Percentiles rank a stretch among this genome's conserved stretches.
phyloP scores from a whole-genome alignment of 257 asterid genomes.

The Ehretia macrophylla region DNA sequence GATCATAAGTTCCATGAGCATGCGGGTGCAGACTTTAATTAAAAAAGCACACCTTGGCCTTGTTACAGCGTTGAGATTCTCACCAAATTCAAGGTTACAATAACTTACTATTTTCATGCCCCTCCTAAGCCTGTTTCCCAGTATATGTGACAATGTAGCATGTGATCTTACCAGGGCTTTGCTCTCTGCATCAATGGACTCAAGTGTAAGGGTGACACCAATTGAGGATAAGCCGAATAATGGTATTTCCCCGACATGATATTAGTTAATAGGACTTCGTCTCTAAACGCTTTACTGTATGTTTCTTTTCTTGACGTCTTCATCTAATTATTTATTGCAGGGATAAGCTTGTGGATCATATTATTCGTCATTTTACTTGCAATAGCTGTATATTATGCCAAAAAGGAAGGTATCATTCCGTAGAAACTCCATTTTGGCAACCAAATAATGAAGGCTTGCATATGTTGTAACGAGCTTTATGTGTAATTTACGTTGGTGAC shows the following conservation, averaged over 20 bases:
- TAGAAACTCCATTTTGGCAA: constrained; percentile 18
- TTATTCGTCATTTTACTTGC: constrained; percentile 53
- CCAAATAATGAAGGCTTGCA: too few relatives aligned
- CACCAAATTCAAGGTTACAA: constrained; percentile 75
- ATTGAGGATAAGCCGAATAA: constrained; percentile 51
- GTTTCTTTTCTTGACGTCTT: neutral
- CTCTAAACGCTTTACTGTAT: neutral
- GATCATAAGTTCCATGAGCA: constrained; percentile 42
- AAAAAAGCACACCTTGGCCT: constrained; percentile 92
- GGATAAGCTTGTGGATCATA: constrained; percentile 54
- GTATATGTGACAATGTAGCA: constrained; percentile 5
- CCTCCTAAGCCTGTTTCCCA: constrained; percentile 1
- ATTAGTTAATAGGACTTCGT: neutral
- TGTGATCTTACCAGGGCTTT: constrained; percentile 49
- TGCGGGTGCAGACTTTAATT: constrained; percentile 48
- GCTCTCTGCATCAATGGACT: constrained; percentile 79
- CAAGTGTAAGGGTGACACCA: constrained; percentile 74
- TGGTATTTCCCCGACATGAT: constrained; percentile 30
- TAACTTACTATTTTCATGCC: constrained; percentile 1
- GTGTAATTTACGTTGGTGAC: too few relatives aligned
- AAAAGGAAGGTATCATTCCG: constrained; percentile 27
- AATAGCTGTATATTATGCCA: constrained; percentile 44
- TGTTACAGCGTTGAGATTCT: constrained; percentile 72
- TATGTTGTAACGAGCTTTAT: too few relatives aligned
- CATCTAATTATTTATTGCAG: constrained; percentile 37